Percentiles rank a stretch among this genome's conserved stretches.
These are phyloP conservation scores for Globisporangium carolinianum DNA, from an alignment of 352 stramenopile species.

Conservation along the genomic window DNA sequence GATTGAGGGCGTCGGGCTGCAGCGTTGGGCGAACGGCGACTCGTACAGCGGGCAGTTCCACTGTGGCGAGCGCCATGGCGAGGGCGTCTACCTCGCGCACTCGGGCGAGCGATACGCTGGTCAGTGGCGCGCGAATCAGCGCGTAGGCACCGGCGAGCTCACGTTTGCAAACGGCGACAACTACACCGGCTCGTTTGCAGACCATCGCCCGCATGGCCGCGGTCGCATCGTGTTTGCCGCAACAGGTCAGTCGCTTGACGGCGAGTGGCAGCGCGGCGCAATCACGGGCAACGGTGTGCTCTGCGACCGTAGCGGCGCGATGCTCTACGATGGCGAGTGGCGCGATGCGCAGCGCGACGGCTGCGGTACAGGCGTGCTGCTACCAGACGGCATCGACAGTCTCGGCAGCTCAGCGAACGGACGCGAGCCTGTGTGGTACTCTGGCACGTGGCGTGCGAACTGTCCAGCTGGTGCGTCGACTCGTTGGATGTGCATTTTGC, in stretches of 20 bases:
- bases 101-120: constrained; percentile 51
- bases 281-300: constrained; percentile 20
- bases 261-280: constrained; percentile 30
- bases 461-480: constrained; percentile 16
- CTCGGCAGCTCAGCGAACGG: neutral
- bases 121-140: constrained; percentile 44
- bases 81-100: constrained; percentile 33
- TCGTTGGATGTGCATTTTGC: too few relatives aligned
- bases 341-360: constrained; percentile 23
- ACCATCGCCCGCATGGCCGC: constrained; percentile 32
- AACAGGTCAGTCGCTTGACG: constrained; percentile 22
- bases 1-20: constrained; percentile 51
- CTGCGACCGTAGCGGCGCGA: constrained; percentile 2
- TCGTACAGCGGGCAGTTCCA: constrained; percentile 57
- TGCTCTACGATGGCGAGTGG: constrained; percentile 47
- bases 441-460: constrained; percentile 15
- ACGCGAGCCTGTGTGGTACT: constrained; percentile 11
- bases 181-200: constrained; percentile 36
- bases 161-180: constrained; percentile 19
- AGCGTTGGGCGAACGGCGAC: constrained; percentile 42
- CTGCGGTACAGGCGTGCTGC: constrained; percentile 9
- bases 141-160: constrained; percentile 31
- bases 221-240: constrained; percentile 23
- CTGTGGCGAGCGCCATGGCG: constrained; percentile 41
- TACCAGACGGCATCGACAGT: neutral